Conservation (phyloP, 108 stramenopile genomes). For the Heterococcus sp. region DNA sequence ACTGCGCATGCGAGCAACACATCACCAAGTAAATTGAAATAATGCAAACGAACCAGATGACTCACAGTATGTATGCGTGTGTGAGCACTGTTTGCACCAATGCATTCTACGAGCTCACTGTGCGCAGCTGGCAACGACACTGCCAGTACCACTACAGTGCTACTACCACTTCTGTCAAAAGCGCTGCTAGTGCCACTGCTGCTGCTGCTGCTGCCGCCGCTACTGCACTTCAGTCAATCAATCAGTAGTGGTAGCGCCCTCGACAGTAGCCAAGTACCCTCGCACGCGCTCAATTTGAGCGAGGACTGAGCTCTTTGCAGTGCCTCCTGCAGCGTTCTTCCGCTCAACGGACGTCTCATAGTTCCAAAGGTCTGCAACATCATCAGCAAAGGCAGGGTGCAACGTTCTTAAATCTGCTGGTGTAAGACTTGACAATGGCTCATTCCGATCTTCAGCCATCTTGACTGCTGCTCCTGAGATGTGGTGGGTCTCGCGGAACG, state of each 20-base stretch:
- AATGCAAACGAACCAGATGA: too few relatives aligned
- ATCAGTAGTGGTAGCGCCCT: background rate
- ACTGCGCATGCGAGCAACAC: too few relatives aligned
- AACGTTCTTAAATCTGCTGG: conserved; percentile 50
- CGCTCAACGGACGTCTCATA: conserved; percentile 62
- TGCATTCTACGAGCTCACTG: too few relatives aligned
- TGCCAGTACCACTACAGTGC: too few relatives aligned
- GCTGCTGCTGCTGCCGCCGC: too few relatives aligned
- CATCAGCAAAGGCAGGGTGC: conserved; percentile 56
- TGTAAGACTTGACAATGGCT: conserved; percentile 45
- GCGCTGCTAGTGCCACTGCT: too few relatives aligned
- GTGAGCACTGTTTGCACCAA: too few relatives aligned
- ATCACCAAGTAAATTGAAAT: too few relatives aligned
- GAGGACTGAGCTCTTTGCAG: conserved; percentile 42
- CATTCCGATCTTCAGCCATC: conserved; percentile 54
- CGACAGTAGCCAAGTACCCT: conserved; percentile 15
- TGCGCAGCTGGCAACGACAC: too few relatives aligned
- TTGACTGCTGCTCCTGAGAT: conserved; percentile 70
- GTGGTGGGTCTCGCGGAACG: conserved; percentile 99
- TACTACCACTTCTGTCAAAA: too few relatives aligned
- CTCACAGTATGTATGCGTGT: too few relatives aligned
- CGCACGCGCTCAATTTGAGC: conserved; percentile 42
- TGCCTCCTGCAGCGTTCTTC: conserved; percentile 58
- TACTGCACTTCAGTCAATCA: too few relatives aligned
- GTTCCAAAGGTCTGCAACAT: conserved; percentile 57